Base-by-base conservation (phyloP, 108 stramenopile species). In the Pseudonitzschia multistriata region DNA sequence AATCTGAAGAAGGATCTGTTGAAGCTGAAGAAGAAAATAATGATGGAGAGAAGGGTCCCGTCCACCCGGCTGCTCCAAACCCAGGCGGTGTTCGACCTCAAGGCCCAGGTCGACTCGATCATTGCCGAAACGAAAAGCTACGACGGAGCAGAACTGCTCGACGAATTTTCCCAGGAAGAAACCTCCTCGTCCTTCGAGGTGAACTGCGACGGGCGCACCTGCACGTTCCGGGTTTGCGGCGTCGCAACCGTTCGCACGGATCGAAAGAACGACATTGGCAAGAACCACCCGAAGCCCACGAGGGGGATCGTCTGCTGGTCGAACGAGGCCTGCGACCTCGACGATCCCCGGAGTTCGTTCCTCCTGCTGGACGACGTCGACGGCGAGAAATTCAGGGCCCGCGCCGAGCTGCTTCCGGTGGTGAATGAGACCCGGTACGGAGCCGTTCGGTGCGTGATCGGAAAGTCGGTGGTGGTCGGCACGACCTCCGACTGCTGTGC, bases 231-330 rank as follows among this genome's bases (percentile, higher is more conserved):
- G 0, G n/a, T 78, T 10, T 65, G 52, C 10, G 0, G 22, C 34
- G 77, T 70, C 5, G 35, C 5, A 17, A 15, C 35, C 0, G 33
- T 59, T 29, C 14, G 35, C 17, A n/a, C 22, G 10, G 13, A 45
- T 61, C 5, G 39, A 59, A 28, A 40, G n/a, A n/a, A 62, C n/a
- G n/a, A 70, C 27, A 70, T 66, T 48, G 31, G 57, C 1, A 35
- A 69, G 54, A 34, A 54, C 29, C 30, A 54, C 24, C 17, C 25
- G 31, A 22, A 24, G 22, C 19, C 10, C 7, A 39, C 70, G 4
- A 71, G 27, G 15, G 77, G 77, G 11, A 72, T 78, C 55, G 71
- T 78, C 3, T 48, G 57, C 49, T 78, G 77, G 77, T 60, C 77
- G 29, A 78, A 78, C 33, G 77, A 78, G 61, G 31, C 50, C 31